These are phyloP conservation scores for Gremmenia infestans DNA, from an alignment of 2,329 filamentous ascomycete genomes.

Conservation along the genomic window DNA sequence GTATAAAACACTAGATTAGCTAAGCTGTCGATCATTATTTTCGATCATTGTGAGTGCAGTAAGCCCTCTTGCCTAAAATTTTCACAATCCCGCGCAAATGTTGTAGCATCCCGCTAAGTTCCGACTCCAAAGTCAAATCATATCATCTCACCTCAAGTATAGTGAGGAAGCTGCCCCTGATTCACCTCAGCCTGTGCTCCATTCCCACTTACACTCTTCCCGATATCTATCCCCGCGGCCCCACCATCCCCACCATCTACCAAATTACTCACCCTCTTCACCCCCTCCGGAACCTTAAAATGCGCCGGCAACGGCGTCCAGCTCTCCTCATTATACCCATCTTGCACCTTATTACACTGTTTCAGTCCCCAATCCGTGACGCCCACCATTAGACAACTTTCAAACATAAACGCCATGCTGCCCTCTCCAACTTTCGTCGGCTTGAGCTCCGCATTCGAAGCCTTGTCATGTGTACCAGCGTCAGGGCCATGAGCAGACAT, in stretches of 20 bases:
- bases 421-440: conserved; percentile 53
- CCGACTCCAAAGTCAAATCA: background rate
- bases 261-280: conserved; percentile 24
- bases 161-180: conserved; percentile 12
- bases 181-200: conserved; percentile 10
- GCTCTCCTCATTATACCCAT: conserved; percentile 63
- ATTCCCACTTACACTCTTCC: conserved; percentile 15
- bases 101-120: background rate
- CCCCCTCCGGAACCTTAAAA: conserved; percentile 34
- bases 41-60: too few species aligned
- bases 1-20: too few species aligned
- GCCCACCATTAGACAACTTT: conserved; percentile 62
- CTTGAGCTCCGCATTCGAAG: conserved; percentile 47
- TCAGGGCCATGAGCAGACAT: conserved; percentile 60
- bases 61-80: too few species aligned
- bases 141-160: conserved; percentile 7
- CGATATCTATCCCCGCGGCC: conserved; percentile 9
- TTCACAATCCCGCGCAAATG: background rate
- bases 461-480: conserved; percentile 49
- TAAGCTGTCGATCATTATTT: too few species aligned
- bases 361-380: conserved; percentile 70
- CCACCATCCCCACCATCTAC: conserved; percentile 9
- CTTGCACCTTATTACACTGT: conserved; percentile 63
- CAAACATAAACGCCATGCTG: conserved; percentile 62
- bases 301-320: conserved; percentile 53